These are phyloP conservation scores for Eucalyptus grandis DNA, from an alignment of 345 rosid genomes.

Conservation along the genomic window DNA sequence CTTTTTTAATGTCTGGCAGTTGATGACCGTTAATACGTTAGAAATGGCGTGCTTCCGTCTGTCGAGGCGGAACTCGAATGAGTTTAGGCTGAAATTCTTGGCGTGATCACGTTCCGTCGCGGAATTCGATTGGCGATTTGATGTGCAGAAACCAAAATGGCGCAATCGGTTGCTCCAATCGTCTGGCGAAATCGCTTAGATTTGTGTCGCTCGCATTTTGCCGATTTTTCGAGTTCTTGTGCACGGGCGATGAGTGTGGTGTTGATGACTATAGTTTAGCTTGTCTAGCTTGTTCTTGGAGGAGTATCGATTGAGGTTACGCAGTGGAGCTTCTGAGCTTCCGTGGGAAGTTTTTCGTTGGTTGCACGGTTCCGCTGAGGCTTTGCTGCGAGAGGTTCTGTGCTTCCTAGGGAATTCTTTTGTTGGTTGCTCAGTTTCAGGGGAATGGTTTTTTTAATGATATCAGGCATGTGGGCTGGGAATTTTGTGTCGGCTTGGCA, in stretches of 20 bases:
- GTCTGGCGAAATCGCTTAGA: not conserved
- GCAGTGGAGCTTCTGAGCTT: not conserved
- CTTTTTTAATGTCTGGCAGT: not conserved
- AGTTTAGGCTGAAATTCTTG: not conserved
- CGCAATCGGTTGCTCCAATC: not conserved
- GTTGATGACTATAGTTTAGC: not conserved
- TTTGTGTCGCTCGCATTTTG: not conserved
- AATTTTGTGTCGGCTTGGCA: not conserved
- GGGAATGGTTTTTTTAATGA: not conserved
- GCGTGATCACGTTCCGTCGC: not conserved
- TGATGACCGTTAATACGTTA: not conserved
- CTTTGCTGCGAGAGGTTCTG: not conserved
- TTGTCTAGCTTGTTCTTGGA: not conserved
- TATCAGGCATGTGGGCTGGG: not conserved
- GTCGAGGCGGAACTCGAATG: not conserved
- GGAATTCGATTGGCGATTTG: not conserved
- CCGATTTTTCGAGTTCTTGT: not conserved
- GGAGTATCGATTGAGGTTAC: not conserved
- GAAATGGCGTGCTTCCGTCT: not conserved
- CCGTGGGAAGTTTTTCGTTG: not conserved
- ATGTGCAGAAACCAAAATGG: not conserved
- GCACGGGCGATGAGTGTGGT: not conserved
- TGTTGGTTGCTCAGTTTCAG: not conserved
- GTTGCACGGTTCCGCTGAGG: not conserved
- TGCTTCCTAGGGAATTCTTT: not conserved